These are phyloP conservation scores for Trichoderma sp. DNA, from an alignment of 2,329 filamentous ascomycete genomes.

Conservation along the genomic window DNA sequence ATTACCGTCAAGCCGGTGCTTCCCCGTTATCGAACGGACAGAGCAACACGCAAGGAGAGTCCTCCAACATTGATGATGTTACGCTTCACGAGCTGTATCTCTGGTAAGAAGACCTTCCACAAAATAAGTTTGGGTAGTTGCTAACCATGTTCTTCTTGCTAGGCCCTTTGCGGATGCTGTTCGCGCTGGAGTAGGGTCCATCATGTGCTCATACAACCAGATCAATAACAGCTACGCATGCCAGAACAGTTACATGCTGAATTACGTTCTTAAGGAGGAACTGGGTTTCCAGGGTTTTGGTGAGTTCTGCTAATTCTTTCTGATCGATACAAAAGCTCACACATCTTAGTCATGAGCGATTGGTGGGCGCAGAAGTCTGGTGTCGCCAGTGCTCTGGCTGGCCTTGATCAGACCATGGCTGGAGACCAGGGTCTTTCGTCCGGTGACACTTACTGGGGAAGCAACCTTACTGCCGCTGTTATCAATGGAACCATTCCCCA, in stretches of 20 bases:
- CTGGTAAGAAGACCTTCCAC: slow-evolving; percentile 66
- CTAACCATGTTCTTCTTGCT: slow-evolving; percentile 37
- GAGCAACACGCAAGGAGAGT: slow-evolving; percentile 49
- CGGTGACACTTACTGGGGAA: slow-evolving; percentile 54
- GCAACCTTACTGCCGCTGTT: slow-evolving; percentile 73
- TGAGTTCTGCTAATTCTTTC: slow-evolving; percentile 51
- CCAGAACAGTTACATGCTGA: slow-evolving; percentile 71
- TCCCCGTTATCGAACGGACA: slow-evolving; percentile 61
- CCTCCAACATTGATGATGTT: slow-evolving; percentile 57
- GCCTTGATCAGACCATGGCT: slow-evolving; percentile 73
- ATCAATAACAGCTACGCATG: slow-evolving; percentile 74
- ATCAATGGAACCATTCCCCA: slow-evolving; percentile 74
- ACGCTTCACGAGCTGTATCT: slow-evolving; percentile 52
- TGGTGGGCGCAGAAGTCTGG: slow-evolving; percentile 68
- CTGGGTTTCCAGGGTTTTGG: slow-evolving; percentile 58
- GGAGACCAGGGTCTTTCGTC: slow-evolving; percentile 40
- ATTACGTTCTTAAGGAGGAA: slow-evolving; percentile 67
- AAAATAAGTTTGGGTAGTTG: slow-evolving; percentile 54
- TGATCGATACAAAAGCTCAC: not conserved
- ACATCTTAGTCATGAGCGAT: slow-evolving; percentile 59
- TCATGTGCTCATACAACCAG: slow-evolving; percentile 74
- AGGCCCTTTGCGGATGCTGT: slow-evolving; percentile 68
- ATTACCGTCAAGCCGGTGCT: not conserved
- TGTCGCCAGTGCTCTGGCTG: slow-evolving; percentile 58
- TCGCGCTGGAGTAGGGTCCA: slow-evolving; percentile 56